Evolutionary conservation across 192 early-diverging fungal genomes (phyloP).

Genomic region (Geranomyces michiganensis): DNA sequence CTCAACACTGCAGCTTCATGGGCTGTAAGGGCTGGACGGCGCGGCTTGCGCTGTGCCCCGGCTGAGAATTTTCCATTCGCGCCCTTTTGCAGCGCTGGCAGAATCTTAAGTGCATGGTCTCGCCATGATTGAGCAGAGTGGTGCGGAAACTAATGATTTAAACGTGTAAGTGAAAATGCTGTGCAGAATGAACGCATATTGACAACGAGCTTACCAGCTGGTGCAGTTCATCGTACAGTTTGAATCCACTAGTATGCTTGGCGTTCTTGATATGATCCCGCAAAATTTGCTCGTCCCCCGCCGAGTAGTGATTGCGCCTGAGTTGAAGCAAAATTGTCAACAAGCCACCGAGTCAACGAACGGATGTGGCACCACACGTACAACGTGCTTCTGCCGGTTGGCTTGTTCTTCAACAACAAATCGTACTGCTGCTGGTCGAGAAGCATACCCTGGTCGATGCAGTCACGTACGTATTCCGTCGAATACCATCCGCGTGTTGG

Average conservation of each 20-base stretch:
- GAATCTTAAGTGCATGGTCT: slow-evolving; percentile 11
- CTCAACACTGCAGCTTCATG: slow-evolving; percentile 8
- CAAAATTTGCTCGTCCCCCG: not conserved
- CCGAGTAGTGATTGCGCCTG: not conserved
- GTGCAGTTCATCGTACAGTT: slow-evolving; percentile 1
- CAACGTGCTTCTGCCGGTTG: slow-evolving; percentile 9
- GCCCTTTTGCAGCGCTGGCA: slow-evolving; percentile 11
- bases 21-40: not conserved
- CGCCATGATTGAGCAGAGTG: slow-evolving; percentile 30
- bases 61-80: not conserved
- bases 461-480: slow-evolving; percentile 14
- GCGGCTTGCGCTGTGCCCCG: not conserved
- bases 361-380: not conserved
- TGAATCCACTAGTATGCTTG: not conserved
- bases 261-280: slow-evolving; percentile 2
- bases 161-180: not conserved
- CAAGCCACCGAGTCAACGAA: not conserved
- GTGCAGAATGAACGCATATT: not conserved
- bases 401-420: not conserved
- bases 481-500: not conserved
- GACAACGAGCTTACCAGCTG: not conserved
- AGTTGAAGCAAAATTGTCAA: not conserved
- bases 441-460: not conserved
- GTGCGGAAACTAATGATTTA: slow-evolving; percentile 15
- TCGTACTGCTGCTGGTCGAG: slow-evolving; percentile 1